Evolutionary conservation across 2,329 filamentous ascomycete genomes (phyloP).

Genomic region (Pseudogymnoascus sp.): DNA sequence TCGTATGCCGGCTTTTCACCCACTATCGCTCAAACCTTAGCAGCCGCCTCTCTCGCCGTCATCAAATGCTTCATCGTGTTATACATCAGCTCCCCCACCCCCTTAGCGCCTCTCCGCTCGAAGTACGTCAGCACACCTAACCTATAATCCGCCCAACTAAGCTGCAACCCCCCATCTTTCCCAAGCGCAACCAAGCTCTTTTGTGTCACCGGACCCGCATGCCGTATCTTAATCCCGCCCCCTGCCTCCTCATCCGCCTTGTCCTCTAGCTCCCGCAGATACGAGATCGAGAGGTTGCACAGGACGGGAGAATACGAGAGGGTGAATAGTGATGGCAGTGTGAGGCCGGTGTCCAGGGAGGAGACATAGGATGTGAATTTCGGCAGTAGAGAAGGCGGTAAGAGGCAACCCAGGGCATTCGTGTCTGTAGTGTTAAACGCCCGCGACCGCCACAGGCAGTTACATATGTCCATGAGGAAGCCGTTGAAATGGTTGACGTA

Average conservation of each 20-base stretch:
- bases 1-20: background rate
- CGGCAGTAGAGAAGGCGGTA: slow-evolving; percentile 34
- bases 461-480: slow-evolving; percentile 80
- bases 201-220: slow-evolving; percentile 63
- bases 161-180: slow-evolving; percentile 53
- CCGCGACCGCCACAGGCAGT: slow-evolving; percentile 68
- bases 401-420: slow-evolving; percentile 47
- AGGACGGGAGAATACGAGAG: slow-evolving; percentile 51
- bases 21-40: slow-evolving; percentile 13
- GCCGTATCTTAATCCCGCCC: slow-evolving; percentile 37
- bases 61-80: slow-evolving; percentile 72
- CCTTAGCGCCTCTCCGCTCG: slow-evolving; percentile 52
- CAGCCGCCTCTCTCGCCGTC: slow-evolving; percentile 31
- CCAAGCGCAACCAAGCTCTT: slow-evolving; percentile 54
- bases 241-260: slow-evolving; percentile 40
- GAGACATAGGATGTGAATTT: slow-evolving; percentile 40
- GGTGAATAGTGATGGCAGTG: slow-evolving; percentile 44
- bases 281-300: slow-evolving; percentile 45
- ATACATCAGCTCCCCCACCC: slow-evolving; percentile 64
- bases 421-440: slow-evolving; percentile 58
- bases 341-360: slow-evolving; percentile 37
- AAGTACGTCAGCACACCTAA: slow-evolving; percentile 62
- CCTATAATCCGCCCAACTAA: slow-evolving; percentile 68
- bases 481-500: slow-evolving; percentile 69
- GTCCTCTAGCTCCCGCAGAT: slow-evolving; percentile 50